These are phyloP conservation scores for Aureobasidium sp. DNA, from an alignment of 2,329 filamentous ascomycete genomes.

Conservation along the genomic window DNA sequence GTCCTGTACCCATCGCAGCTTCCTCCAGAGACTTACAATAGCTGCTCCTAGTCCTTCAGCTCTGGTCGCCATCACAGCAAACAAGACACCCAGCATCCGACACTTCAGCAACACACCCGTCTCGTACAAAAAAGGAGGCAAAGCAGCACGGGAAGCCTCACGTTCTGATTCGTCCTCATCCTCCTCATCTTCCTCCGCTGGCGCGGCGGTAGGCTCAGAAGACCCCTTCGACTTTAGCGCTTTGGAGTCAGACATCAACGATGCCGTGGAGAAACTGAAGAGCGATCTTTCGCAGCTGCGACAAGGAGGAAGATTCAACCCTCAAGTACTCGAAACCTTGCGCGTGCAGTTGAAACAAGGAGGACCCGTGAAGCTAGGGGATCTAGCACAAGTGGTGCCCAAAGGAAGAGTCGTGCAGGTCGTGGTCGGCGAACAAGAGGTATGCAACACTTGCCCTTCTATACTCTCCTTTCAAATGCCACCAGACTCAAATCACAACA, in stretches of 20 bases:
- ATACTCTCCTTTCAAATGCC: no score
- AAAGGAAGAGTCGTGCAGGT: slow-evolving; percentile 56
- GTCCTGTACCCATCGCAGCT: neutral
- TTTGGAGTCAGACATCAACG: slow-evolving; percentile 50
- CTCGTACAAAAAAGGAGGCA: slow-evolving; percentile 48
- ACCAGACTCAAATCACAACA: no score
- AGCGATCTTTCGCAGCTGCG: slow-evolving; percentile 56
- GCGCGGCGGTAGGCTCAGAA: slow-evolving; percentile 33
- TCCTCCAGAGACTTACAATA: neutral
- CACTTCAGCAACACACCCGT: slow-evolving; percentile 38
- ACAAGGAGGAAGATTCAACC: slow-evolving; percentile 56
- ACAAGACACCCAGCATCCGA: neutral
- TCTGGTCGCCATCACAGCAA: neutral
- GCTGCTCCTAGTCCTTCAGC: neutral
- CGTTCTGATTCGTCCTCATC: slow-evolving; percentile 29
- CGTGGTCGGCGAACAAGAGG: slow-evolving; percentile 58
- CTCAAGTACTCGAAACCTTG: slow-evolving; percentile 53
- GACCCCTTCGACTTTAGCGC: slow-evolving; percentile 57
- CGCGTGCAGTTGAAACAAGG: slow-evolving; percentile 51
- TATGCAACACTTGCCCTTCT: slow-evolving; percentile 32
- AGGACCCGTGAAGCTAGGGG: slow-evolving; percentile 44
- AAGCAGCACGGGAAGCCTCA: slow-evolving; percentile 39
- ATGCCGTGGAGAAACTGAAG: slow-evolving; percentile 50
- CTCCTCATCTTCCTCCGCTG: slow-evolving; percentile 26
- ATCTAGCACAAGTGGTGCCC: slow-evolving; percentile 61